Evolutionary conservation across 2,329 filamentous ascomycete genomes (phyloP).

Genomic region (Beauveria sp.): DNA sequence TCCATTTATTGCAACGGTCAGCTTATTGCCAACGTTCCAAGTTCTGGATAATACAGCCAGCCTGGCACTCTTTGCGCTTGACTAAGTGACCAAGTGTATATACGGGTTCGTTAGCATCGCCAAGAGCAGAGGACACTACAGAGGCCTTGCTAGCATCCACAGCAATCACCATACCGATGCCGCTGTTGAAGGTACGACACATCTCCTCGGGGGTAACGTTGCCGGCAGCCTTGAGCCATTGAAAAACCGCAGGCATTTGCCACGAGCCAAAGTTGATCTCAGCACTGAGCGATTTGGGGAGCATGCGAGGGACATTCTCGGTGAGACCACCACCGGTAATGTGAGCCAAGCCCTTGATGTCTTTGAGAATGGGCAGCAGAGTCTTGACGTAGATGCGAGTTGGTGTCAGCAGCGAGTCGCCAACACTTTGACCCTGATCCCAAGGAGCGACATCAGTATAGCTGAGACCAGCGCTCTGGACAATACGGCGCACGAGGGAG

Average conservation of each 20-base stretch:
- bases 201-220: constrained; percentile 73
- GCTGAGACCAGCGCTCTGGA: constrained; percentile 62
- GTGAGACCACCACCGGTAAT: constrained; percentile 91
- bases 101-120: constrained; percentile 66
- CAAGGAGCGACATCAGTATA: constrained; percentile 74
- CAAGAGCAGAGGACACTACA: constrained; percentile 51
- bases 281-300: constrained; percentile 70
- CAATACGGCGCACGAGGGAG: constrained; percentile 86
- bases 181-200: constrained; percentile 89
- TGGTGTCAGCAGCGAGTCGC: constrained; percentile 73
- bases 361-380: constrained; percentile 57
- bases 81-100: constrained; percentile 68
- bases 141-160: constrained; percentile 59
- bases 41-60: constrained; percentile 27
- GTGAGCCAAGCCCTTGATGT: constrained; percentile 89
- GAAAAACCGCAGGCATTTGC: constrained; percentile 71
- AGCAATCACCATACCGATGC: constrained; percentile 87
- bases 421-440: constrained; percentile 55
- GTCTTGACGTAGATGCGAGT: constrained; percentile 90
- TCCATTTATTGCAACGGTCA: too few relatives aligned
- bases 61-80: constrained; percentile 35
- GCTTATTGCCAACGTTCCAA: constrained; percentile 25
- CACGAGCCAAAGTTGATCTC: constrained; percentile 72
- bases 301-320: constrained; percentile 92
- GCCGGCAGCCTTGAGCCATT: constrained; percentile 71